Evolutionary conservation across 2,329 filamentous ascomycete genomes (phyloP).

Genomic region (Colletotrichum karsti): DNA sequence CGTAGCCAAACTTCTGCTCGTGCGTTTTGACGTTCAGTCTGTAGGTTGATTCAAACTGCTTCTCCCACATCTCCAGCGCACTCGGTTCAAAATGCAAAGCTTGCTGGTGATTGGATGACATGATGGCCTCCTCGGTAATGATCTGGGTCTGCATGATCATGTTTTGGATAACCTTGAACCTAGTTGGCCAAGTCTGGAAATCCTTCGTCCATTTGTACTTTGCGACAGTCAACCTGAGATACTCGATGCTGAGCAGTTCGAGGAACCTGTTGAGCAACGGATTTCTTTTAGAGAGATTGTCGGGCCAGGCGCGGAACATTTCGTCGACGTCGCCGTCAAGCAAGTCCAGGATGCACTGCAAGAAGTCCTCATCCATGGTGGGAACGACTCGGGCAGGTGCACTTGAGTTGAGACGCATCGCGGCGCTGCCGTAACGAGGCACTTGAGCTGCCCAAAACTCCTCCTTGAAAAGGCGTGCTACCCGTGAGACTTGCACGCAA

Average conservation of each 20-base stretch:
- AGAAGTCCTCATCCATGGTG: not conserved
- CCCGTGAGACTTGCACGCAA: not conserved
- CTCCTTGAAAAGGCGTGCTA: slow-evolving; percentile 31
- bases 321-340: too few species aligned
- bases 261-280: not conserved
- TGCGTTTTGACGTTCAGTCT: too few species aligned
- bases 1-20: not conserved
- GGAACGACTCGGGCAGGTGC: not conserved
- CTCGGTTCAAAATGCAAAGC: too few species aligned
- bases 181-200: not conserved
- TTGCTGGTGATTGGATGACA: too few species aligned
- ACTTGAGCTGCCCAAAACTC: slow-evolving; percentile 37
- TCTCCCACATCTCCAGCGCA: too few species aligned
- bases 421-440: slow-evolving; percentile 33
- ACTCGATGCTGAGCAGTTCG: not conserved
- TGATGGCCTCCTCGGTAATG: not conserved
- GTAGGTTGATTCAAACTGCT: too few species aligned
- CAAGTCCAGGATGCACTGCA: not conserved
- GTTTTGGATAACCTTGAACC: not conserved
- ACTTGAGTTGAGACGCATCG: slow-evolving; percentile 15
- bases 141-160: not conserved
- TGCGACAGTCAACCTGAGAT: not conserved
- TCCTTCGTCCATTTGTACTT: not conserved
- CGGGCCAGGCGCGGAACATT: not conserved
- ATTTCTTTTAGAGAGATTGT: not conserved